Evolutionary conservation across 345 rosid genomes (phyloP), one percentile per base, ranked within the genome.

Genomic region (Chamaenerion angustifolium): DNA sequence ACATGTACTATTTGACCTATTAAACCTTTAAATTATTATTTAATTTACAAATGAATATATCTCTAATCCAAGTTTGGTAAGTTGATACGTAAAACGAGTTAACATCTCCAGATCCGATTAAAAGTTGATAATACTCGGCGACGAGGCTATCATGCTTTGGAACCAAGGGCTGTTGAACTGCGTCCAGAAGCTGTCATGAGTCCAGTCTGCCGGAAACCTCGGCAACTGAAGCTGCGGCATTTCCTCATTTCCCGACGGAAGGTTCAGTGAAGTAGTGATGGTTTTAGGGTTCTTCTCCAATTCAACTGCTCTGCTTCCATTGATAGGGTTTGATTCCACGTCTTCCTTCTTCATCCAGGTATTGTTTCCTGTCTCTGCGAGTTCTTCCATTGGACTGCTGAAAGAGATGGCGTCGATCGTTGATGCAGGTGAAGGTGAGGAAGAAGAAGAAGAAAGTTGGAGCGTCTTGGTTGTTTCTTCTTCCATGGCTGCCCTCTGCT

Each of bases 401-500:
- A 50, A 50, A 42, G 42, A 50, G 42, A 23, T 16, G 13, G 19
- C n/a, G 42, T 50, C 54, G 11, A 50, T 15, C 42, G 54, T 42
- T 23, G 49, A 55, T 18, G 43, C 15, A 0, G 56, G 48, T 16
- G 49, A 16, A 19, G 62, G 42, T 0, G 46, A 21, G 27, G 17
- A 14, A 19, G 62, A 54, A 2, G 46, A 21, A 43, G 17, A 14
- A 16, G 12, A 55, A 42, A 25, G 16, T 0, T 11, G 57, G 54
- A 14, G 42, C 4, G 16, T 10, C 42, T n/a, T 83, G 56, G 49
- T 73, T 52, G 25, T 55, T 25, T 59, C 73, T 66, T 79, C 83
- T 50, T 76, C 96, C 74, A 65, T 57, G 23, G 81, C 82, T 16
- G 95, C 98, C 62, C 87, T 86, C 50, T 78, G 89, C 71, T 86